Base-by-base conservation (phyloP, 352 stramenopile species). In the Pythium rhizo-oryzae region DNA sequence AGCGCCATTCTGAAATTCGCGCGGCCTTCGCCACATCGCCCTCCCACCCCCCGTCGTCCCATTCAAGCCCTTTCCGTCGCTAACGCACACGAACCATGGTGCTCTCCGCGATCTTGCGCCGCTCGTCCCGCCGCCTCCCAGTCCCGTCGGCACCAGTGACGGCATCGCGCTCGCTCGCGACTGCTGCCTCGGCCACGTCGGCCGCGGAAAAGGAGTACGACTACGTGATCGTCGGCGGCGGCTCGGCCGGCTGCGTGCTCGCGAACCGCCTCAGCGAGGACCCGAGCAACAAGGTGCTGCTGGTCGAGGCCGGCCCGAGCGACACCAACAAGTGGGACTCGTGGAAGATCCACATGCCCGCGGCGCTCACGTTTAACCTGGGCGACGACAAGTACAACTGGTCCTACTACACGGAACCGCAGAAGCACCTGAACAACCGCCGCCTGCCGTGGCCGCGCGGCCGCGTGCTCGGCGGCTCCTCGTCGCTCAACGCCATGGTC, bases 161-260 rank as follows among this genome's bases (percentile, higher is more conserved):
- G 52, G 21, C 56, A 2, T 8, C 35, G 28, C 43, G 44, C 30
- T 46, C 24, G 15, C 43, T 56, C 28, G 28, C 44, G 30, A 57
- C 59, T 0, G 3, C 44, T 4, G n/a, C 43, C 4, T 18, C 44
- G 21, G 11, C 19, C 13, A 66, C 47, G n/a, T 50, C 55, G 28
- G 24, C 56, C 16, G 56, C 39, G 23, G 54, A 56, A 35, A 67
- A 66, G 35, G 81, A 90, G 62, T 94, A 87, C 76, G 93, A 98
- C 79, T 98, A 97, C 75, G 91, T 98, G 47, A 91, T 98, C 59
- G 90, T 98, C 21, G 94, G 94, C 61, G 92, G 76, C 21, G 94
- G 94, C 30, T 96, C 91, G 0, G 93, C 92, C 18, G 93, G 94
- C 39, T 97, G 91, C 63, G 87, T 98, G 54, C 76, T 98, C 30